A percentile compares a stretch with the other conserved stretches of the same genome.
Evolutionary conservation across 1,284 basidiomycete species (phyloP).

Genomic region (Pseudozyma tsukubaensis): DNA sequence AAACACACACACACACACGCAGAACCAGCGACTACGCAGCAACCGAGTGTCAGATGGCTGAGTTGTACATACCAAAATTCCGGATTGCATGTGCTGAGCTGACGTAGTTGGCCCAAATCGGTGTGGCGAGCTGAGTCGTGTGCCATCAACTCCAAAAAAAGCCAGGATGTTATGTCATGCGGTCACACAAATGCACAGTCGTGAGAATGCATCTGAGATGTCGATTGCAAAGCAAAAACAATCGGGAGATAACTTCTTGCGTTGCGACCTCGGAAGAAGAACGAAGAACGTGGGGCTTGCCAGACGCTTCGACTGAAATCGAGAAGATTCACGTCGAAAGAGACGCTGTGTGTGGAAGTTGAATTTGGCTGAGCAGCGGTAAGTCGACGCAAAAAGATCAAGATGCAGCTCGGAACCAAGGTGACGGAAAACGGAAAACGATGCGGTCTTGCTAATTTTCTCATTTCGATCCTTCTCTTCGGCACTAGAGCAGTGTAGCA

Average conservation of each 20-base stretch:
- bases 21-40: too few relatives aligned
- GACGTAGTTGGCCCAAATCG: not conserved
- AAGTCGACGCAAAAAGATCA: conserved; percentile 9
- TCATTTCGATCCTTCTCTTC: not conserved
- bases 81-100: conserved; percentile 6
- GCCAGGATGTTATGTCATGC: not conserved
- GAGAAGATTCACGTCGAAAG: conserved; percentile 2
- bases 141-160: conserved; percentile 9
- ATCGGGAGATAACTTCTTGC: not conserved
- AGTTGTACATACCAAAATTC: not conserved
- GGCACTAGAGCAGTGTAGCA: conserved; percentile 11
- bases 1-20: not conserved
- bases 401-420: not conserved
- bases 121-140: conserved; percentile 19
- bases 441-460: not conserved
- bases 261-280: conserved; percentile 5
- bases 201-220: not conserved
- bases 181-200: not conserved
- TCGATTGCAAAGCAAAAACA: not conserved
- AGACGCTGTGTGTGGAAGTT: conserved; percentile 24
- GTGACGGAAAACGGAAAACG: conserved; percentile 1
- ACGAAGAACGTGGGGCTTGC: conserved; percentile 23
- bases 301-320: conserved; percentile 16
- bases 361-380: not conserved
- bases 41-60: not conserved